Evolutionary conservation across 495 filamentous ascomycete species (phyloP).

Genomic region (Penicillium subrubescens): DNA sequence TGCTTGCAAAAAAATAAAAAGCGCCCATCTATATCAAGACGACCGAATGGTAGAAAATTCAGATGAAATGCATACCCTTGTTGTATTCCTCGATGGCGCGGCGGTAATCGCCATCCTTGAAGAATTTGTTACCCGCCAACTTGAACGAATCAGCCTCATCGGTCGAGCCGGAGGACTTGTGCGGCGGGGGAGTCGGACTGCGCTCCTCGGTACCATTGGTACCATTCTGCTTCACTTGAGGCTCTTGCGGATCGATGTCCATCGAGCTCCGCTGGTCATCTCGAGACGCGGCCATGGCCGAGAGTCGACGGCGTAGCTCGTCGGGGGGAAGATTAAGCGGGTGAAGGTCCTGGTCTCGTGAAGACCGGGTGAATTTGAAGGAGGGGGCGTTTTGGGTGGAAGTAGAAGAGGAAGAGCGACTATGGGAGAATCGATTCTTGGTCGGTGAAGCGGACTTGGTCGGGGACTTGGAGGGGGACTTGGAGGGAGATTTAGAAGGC

Average conservation of each 20-base stretch:
- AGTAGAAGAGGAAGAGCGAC: slow-evolving; percentile 39
- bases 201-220: slow-evolving; percentile 54
- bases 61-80: slow-evolving; percentile 66
- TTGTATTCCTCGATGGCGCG: slow-evolving; percentile 90
- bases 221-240: slow-evolving; percentile 55
- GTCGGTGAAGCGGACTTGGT: slow-evolving; percentile 33
- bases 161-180: slow-evolving; percentile 55
- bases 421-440: slow-evolving; percentile 35
- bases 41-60: not conserved
- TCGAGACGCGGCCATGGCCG: slow-evolving; percentile 67
- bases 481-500: slow-evolving; percentile 29
- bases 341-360: slow-evolving; percentile 70
- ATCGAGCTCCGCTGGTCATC: slow-evolving; percentile 64
- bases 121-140: slow-evolving; percentile 90
- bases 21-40: not conserved
- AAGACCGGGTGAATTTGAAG: slow-evolving; percentile 39
- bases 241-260: slow-evolving; percentile 73
- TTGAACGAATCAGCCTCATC: slow-evolving; percentile 88
- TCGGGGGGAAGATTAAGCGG: slow-evolving; percentile 87
- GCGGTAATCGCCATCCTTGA: slow-evolving; percentile 85
- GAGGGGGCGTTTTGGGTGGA: slow-evolving; percentile 24
- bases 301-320: slow-evolving; percentile 70
- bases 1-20: not conserved
- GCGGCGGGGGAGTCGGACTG: slow-evolving; percentile 79
- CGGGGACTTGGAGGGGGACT: slow-evolving; percentile 28